A percentile compares a stretch with the other conserved stretches of the same genome.
Evolutionary conservation across 768 basidiomycete genomes (phyloP).

Genomic region (Leccinum uliginosum): DNA sequence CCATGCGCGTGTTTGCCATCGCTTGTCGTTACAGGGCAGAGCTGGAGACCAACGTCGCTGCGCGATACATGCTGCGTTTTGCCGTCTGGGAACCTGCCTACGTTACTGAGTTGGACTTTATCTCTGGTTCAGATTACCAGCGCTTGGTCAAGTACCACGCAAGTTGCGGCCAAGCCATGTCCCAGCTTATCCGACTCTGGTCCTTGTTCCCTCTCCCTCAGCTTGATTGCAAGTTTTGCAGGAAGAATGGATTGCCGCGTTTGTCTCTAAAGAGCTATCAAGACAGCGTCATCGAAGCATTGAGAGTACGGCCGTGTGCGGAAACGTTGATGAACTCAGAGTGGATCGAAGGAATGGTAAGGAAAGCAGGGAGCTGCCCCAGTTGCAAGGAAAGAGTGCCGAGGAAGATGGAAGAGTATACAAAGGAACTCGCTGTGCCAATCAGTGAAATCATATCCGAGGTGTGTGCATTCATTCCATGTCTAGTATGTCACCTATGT

Average conservation of each 20-base stretch:
- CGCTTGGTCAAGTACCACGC: slow-evolving; percentile 34
- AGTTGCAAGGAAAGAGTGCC: slow-evolving; percentile 29
- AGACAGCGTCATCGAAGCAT: slow-evolving; percentile 30
- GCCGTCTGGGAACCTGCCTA: slow-evolving; percentile 32
- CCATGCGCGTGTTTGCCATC: slow-evolving; percentile 35
- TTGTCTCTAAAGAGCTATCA: slow-evolving; percentile 29
- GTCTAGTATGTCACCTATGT: not conserved
- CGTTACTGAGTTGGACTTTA: slow-evolving; percentile 33
- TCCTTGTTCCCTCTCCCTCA: slow-evolving; percentile 27
- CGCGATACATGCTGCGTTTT: slow-evolving; percentile 33
- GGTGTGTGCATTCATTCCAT: slow-evolving; percentile 12
- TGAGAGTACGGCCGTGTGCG: slow-evolving; percentile 30
- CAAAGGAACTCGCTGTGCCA: slow-evolving; percentile 25
- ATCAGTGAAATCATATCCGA: slow-evolving; percentile 27
- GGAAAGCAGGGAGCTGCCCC: slow-evolving; percentile 28
- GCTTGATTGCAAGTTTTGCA: slow-evolving; percentile 33
- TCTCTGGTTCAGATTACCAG: slow-evolving; percentile 35
- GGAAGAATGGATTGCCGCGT: slow-evolving; percentile 33
- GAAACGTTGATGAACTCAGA: slow-evolving; percentile 28
- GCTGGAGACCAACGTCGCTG: slow-evolving; percentile 33
- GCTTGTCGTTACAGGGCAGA: slow-evolving; percentile 35
- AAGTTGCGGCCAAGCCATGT: slow-evolving; percentile 32
- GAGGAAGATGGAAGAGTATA: slow-evolving; percentile 28
- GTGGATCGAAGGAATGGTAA: slow-evolving; percentile 30
- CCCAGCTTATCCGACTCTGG: slow-evolving; percentile 31